These are phyloP conservation scores for Sclerotinia trifoliorum DNA, from an alignment of 2,329 filamentous ascomycete genomes.

Conservation along the genomic window DNA sequence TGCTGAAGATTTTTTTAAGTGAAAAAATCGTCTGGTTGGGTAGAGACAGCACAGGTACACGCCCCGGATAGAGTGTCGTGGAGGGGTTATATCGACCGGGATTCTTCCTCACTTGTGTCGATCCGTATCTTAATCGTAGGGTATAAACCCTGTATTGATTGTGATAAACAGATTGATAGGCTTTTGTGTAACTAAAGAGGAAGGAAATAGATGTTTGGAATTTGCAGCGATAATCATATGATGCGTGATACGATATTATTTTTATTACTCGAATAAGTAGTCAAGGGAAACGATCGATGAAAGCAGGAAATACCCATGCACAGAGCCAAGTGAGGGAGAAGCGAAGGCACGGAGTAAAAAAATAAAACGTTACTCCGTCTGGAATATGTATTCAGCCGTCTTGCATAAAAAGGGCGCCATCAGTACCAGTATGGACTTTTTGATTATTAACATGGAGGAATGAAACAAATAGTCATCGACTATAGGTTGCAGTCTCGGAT, in stretches of 20 bases:
- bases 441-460: conserved; percentile 8
- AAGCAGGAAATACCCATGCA: background rate
- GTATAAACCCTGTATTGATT: conserved; percentile 6
- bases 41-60: background rate
- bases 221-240: conserved; percentile 1
- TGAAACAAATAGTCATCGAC: conserved; percentile 7
- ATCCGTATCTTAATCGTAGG: conserved; percentile 17
- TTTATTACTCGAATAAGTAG: conserved; percentile 6
- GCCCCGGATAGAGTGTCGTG: background rate
- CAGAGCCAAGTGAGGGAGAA: conserved; percentile 13
- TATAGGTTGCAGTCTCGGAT: conserved; percentile 4
- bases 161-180: conserved; percentile 13
- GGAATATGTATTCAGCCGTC: conserved; percentile 8
- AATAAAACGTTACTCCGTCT: background rate
- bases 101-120: conserved; percentile 16
- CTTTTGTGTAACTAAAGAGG: background rate
- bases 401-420: conserved; percentile 16
- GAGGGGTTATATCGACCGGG: conserved; percentile 15
- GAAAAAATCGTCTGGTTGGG: background rate
- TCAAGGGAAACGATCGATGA: conserved; percentile 4
- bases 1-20: background rate
- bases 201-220: background rate
- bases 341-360: background rate
- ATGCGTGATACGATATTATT: background rate
- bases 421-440: background rate